Conservation (phyloP, 352 stramenopile genomes). For the Aphanomyces euteiches region DNA sequence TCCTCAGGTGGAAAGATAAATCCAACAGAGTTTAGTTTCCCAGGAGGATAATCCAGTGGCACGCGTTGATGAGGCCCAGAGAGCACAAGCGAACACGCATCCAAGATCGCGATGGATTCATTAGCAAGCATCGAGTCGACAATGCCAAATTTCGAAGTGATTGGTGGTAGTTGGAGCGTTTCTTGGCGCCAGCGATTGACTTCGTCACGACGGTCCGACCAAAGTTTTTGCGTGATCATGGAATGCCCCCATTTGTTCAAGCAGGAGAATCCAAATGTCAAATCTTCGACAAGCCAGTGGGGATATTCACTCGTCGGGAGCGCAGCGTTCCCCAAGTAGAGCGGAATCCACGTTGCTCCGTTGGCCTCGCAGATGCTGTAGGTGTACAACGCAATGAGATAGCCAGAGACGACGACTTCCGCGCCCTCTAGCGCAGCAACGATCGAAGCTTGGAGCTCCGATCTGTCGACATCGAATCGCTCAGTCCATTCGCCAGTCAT, state of each 20-base stretch:
- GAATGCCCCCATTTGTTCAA: constrained; percentile 23
- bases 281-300: neutral
- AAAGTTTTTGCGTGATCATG: constrained; percentile 7
- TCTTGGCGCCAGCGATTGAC: constrained; percentile 13
- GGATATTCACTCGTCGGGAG: constrained; percentile 18
- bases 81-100: constrained; percentile 13
- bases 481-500: constrained; percentile 11
- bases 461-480: neutral
- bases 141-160: constrained; percentile 12
- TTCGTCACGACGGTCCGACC: neutral
- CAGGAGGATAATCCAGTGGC: constrained; percentile 4
- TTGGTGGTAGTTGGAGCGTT: neutral
- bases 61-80: neutral
- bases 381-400: neutral
- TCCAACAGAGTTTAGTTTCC: constrained; percentile 8
- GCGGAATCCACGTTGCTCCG: constrained; percentile 9
- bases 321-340: constrained; percentile 4
- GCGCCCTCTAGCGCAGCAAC: constrained; percentile 11
- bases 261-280: neutral
- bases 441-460: constrained; percentile 19
- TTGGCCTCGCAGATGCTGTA: constrained; percentile 4
- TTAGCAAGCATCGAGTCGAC: constrained; percentile 18
- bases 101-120: neutral
- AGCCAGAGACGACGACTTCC: constrained; percentile 16
- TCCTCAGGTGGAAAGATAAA: constrained; percentile 4